These are phyloP conservation scores for Boletus coccyginus DNA, from an alignment of 768 basidiomycete genomes.

Conservation along the genomic window DNA sequence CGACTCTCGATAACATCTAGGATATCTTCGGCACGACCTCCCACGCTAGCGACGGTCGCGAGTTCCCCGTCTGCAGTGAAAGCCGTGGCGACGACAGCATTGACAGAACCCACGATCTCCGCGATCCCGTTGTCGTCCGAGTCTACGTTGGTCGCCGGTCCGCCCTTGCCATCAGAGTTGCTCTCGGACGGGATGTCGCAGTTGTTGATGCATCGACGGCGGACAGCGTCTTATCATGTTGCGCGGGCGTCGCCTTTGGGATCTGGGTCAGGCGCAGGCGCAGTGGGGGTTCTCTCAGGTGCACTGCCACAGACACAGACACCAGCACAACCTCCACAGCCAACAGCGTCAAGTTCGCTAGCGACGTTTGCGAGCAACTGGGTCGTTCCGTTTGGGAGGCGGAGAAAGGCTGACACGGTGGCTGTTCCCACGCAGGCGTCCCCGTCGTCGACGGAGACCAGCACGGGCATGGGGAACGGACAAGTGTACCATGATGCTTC, in stretches of 20 bases:
- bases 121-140: slow-evolving; percentile 40
- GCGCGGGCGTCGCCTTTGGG: slow-evolving; percentile 49
- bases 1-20: slow-evolving; percentile 65
- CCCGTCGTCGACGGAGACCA: not conserved
- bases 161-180: slow-evolving; percentile 62
- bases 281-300: not conserved
- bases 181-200: slow-evolving; percentile 59
- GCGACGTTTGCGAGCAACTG: slow-evolving; percentile 62
- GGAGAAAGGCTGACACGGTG: slow-evolving; percentile 34
- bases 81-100: slow-evolving; percentile 64
- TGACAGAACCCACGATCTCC: slow-evolving; percentile 53
- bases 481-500: slow-evolving; percentile 16
- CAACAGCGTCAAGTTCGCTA: slow-evolving; percentile 50
- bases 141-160: slow-evolving; percentile 30
- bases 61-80: slow-evolving; percentile 46
- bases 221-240: slow-evolving; percentile 61
- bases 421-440: slow-evolving; percentile 3
- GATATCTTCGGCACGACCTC: slow-evolving; percentile 63
- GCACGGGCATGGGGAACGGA: slow-evolving; percentile 24
- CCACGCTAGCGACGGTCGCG: slow-evolving; percentile 50
- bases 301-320: slow-evolving; percentile 2
- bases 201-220: slow-evolving; percentile 43
- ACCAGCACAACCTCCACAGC: slow-evolving; percentile 19
- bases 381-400: slow-evolving; percentile 63
- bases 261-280: slow-evolving; percentile 5